Percentiles rank a stretch among this genome's conserved stretches.
These are phyloP conservation scores for Paramecium primaurelia DNA, from an alignment of 73 alveolate genomes.

Conservation along the genomic window DNA sequence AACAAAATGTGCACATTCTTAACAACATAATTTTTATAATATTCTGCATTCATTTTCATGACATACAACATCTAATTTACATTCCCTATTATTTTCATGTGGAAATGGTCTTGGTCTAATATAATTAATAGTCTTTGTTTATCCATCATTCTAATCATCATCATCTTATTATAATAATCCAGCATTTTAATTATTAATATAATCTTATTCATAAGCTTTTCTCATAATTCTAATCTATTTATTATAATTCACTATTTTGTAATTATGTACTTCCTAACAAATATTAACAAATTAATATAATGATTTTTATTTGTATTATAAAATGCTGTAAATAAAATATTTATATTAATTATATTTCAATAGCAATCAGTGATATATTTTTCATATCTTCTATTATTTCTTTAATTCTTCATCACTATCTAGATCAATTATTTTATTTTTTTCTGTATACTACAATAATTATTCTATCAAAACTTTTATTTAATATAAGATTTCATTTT, in stretches of 20 bases:
- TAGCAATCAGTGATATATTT: not conserved
- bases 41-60: conserved; percentile 14
- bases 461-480: not conserved
- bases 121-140: not conserved
- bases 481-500: not conserved
- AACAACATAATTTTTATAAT: not conserved
- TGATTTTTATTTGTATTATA: not conserved
- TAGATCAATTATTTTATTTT: not conserved
- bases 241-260: not conserved
- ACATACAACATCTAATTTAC: not conserved
- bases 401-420: not conserved
- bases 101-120: not conserved
- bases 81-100: not conserved
- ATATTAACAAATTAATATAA: not conserved
- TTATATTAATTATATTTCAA: not conserved
- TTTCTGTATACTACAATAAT: not conserved
- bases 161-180: not conserved
- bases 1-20: not conserved
- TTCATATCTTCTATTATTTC: not conserved
- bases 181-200: not conserved
- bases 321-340: not conserved
- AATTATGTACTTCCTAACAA: not conserved
- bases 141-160: not conserved
- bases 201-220: not conserved
- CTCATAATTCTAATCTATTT: not conserved